These are phyloP conservation scores for Arthroderma sp. DNA, from an alignment of 2,329 filamentous ascomycete species.

Conservation along the genomic window DNA sequence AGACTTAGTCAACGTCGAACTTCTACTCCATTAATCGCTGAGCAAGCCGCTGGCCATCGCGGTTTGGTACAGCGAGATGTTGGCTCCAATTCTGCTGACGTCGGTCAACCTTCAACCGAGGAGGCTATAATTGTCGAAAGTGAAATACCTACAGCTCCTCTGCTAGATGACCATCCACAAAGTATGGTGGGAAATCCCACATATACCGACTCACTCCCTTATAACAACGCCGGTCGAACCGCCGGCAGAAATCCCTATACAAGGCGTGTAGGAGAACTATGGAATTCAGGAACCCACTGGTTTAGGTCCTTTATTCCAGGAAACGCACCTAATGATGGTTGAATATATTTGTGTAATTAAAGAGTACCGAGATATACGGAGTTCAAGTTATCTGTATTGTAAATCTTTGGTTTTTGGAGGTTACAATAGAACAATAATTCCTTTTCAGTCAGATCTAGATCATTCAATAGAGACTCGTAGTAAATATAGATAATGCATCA, in stretches of 20 bases:
- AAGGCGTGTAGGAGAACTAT: neutral
- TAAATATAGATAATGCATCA: neutral
- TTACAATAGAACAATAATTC: neutral
- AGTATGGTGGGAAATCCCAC: neutral
- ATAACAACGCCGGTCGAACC: neutral
- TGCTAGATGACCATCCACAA: neutral
- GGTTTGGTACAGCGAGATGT: conserved; percentile 2
- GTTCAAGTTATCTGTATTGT: no score
- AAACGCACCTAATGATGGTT: neutral
- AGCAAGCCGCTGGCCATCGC: neutral
- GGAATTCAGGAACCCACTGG: neutral
- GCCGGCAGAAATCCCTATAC: neutral
- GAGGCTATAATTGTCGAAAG: no score
- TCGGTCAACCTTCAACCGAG: no score
- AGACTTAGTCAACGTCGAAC: neutral
- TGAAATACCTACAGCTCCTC: neutral
- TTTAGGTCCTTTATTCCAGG: neutral
- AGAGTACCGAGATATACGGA: neutral
- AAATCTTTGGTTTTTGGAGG: neutral
- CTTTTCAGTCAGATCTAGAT: neutral
- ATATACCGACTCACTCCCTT: neutral
- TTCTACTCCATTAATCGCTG: conserved; percentile 1
- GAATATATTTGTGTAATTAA: neutral
- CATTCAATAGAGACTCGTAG: neutral
- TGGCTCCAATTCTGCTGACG: neutral